These are phyloP conservation scores for Pyricularia sp. DNA, from an alignment of 2,329 filamentous ascomycete species.

Conservation along the genomic window DNA sequence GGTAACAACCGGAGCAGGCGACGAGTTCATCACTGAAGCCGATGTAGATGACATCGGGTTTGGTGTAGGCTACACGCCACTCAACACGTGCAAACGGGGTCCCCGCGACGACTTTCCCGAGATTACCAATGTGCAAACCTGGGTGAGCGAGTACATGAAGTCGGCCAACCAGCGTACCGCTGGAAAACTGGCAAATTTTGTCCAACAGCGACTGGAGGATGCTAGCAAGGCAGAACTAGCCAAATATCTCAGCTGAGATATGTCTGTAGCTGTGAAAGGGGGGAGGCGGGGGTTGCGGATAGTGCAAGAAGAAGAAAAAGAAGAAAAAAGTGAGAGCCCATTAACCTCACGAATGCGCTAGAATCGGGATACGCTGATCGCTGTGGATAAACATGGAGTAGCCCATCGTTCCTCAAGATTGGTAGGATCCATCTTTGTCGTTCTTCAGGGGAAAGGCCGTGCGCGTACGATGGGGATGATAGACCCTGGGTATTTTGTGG, in stretches of 20 bases:
- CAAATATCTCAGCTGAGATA: conserved; percentile 34
- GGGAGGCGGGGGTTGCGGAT: not conserved
- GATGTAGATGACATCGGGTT: conserved; percentile 95
- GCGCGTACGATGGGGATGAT: not conserved
- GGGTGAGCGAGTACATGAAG: conserved; percentile 73
- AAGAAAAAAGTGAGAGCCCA: not conserved
- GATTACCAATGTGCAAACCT: conserved; percentile 69
- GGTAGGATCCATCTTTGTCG: not conserved
- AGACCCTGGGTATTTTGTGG: not conserved
- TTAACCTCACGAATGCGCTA: not conserved
- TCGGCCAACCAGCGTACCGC: conserved; percentile 65
- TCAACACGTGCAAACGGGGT: conserved; percentile 79
- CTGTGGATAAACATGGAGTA: not conserved
- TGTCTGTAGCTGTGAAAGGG: not conserved
- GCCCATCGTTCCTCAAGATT: not conserved
- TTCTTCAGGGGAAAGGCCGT: not conserved
- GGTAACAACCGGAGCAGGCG: conserved; percentile 53
- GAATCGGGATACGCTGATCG: not conserved
- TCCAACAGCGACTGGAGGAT: conserved; percentile 58
- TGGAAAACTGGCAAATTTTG: conserved; percentile 62
- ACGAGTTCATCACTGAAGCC: conserved; percentile 73
- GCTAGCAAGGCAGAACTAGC: conserved; percentile 47
- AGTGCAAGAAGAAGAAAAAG: not conserved
- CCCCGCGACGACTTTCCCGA: conserved; percentile 78
- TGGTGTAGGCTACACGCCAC: conserved; percentile 84